These are phyloP conservation scores for Zasmidium angulare DNA, from an alignment of 2,329 filamentous ascomycete genomes.

Conservation along the genomic window DNA sequence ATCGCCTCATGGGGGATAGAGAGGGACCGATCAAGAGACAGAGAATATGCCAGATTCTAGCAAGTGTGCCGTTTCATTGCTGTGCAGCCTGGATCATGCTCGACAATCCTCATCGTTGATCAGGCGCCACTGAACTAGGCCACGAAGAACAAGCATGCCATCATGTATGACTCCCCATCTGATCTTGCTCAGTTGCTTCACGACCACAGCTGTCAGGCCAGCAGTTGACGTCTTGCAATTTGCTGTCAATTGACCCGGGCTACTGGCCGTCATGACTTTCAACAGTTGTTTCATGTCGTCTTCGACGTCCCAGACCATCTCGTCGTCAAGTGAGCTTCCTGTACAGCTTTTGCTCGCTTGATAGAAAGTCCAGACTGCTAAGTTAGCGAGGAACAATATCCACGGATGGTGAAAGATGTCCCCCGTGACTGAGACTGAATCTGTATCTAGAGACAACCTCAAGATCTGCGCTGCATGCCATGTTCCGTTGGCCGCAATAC, in stretches of 20 bases:
- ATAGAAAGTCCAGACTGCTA: slow-evolving; percentile 61
- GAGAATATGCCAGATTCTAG: too few relatives aligned
- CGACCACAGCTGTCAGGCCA: slow-evolving; percentile 57
- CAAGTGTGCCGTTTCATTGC: too few relatives aligned
- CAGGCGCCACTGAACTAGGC: slow-evolving; percentile 41
- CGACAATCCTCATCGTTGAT: slow-evolving; percentile 25
- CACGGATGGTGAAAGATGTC: slow-evolving; percentile 62
- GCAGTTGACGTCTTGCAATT: slow-evolving; percentile 48
- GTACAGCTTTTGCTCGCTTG: slow-evolving; percentile 35
- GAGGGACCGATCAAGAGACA: too few relatives aligned
- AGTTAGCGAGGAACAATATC: slow-evolving; percentile 60
- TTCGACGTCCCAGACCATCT: slow-evolving; percentile 48
- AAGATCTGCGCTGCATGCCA: slow-evolving; percentile 58
- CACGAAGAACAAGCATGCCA: slow-evolving; percentile 57
- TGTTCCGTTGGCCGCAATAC: slow-evolving; percentile 44
- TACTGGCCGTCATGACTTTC: slow-evolving; percentile 7
- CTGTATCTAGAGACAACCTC: slow-evolving; percentile 48
- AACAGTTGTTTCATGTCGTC: slow-evolving; percentile 51
- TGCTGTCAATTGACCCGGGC: neutral
- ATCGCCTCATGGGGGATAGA: too few relatives aligned
- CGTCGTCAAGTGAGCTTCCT: slow-evolving; percentile 26
- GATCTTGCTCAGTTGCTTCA: slow-evolving; percentile 55
- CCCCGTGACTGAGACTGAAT: slow-evolving; percentile 48
- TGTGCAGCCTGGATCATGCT: too few relatives aligned
- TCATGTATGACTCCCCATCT: slow-evolving; percentile 64